Percentiles rank a stretch among this genome's conserved stretches.
Conservation (phyloP, 768 basidiomycete species). For the Pisolithus orientalis region DNA sequence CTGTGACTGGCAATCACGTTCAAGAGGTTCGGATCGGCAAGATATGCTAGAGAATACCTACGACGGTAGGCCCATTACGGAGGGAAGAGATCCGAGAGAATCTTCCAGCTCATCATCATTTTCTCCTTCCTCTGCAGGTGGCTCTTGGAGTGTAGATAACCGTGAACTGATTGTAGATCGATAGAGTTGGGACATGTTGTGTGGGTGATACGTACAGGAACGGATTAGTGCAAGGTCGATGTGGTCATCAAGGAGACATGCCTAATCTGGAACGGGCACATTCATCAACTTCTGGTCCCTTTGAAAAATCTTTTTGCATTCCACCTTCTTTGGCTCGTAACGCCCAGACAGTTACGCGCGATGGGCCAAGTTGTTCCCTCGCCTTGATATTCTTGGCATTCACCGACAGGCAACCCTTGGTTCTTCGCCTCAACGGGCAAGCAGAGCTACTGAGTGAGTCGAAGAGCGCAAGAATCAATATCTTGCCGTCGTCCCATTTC, state of each 20-base stretch:
- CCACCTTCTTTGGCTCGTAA: too few species aligned
- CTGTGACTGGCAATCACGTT: constrained; percentile 13
- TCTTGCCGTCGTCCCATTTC: too few species aligned
- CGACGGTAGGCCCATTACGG: constrained; percentile 56
- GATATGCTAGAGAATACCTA: constrained; percentile 27
- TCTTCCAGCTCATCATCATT: constrained; percentile 51
- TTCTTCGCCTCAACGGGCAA: too few species aligned
- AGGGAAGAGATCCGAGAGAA: constrained; percentile 54
- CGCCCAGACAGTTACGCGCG: too few species aligned
- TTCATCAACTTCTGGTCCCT: background rate
- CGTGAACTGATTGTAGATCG: constrained; percentile 74
- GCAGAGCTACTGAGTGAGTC: too few species aligned
- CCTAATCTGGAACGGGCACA: background rate
- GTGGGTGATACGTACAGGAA: background rate
- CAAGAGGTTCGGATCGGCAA: constrained; percentile 5
- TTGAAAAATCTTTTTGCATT: background rate
- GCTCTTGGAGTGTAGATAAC: constrained; percentile 62
- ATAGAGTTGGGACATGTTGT: constrained; percentile 60
- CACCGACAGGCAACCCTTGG: too few species aligned
- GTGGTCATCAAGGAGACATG: background rate
- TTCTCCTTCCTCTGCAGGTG: constrained; percentile 40
- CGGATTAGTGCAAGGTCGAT: background rate
- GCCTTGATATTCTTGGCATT: too few species aligned
- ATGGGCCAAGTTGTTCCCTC: too few species aligned
- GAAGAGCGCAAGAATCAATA: too few species aligned